Conservation (phyloP, 2,329 filamentous ascomycete species). For the Colletotrichum navitas region DNA sequence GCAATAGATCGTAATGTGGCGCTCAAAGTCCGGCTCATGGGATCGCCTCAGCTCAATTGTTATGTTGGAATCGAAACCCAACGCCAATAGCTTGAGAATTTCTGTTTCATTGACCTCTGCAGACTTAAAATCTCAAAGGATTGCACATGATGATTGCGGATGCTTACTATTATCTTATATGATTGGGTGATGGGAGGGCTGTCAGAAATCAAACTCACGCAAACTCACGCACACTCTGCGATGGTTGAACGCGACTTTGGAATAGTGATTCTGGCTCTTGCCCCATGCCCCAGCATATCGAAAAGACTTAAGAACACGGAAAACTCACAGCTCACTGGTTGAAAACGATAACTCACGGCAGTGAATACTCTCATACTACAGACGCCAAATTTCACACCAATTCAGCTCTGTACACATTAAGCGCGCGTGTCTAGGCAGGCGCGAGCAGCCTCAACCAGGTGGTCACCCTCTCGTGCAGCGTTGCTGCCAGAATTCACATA, state of each 20-base stretch:
- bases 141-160: not conserved
- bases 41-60: no score
- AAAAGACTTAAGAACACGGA: not conserved
- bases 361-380: not conserved
- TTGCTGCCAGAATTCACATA: not conserved
- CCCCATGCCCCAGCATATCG: no score
- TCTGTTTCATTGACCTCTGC: not conserved
- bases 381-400: not conserved
- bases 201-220: not conserved
- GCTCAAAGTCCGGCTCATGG: no score
- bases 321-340: not conserved
- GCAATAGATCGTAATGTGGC: not conserved
- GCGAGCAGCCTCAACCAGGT: not conserved
- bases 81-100: not conserved
- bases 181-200: not conserved
- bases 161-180: not conserved
- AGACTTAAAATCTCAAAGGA: not conserved
- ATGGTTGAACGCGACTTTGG: not conserved
- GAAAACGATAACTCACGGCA: not conserved
- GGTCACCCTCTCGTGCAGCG: not conserved
- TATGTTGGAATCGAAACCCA: not conserved
- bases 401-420: not conserved
- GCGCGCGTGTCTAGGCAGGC: not conserved
- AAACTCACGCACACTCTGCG: not conserved
- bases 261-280: not conserved